Conservation (phyloP, 164 flowering plant species). For the Echeveria elegans region DNA sequence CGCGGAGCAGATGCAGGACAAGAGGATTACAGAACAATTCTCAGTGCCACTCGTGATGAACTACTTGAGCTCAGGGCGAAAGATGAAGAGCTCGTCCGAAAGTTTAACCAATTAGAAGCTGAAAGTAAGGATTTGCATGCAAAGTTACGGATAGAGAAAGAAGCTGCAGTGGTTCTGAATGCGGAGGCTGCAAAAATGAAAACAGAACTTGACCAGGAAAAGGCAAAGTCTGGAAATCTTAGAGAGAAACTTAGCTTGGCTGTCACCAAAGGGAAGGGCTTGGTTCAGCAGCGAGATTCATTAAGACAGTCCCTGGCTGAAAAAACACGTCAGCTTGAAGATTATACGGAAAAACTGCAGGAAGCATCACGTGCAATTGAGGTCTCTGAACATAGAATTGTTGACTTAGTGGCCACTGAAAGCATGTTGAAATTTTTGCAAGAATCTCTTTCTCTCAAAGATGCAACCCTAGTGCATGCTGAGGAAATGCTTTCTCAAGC, state of each 20-base stretch:
- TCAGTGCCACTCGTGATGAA: conserved; percentile 31
- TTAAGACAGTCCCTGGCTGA: conserved; percentile 64
- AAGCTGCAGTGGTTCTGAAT: conserved; percentile 23
- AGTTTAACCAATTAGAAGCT: conserved; percentile 37
- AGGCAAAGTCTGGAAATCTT: conserved; percentile 38
- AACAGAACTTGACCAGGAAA: conserved; percentile 77
- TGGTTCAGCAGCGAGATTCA: conserved; percentile 87
- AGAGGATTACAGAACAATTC: conserved; percentile 28
- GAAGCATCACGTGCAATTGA: conserved; percentile 65
- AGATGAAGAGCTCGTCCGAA: conserved; percentile 35
- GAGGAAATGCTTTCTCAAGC: conserved; percentile 43
- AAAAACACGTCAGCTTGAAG: conserved; percentile 67
- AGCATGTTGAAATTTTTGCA: conserved; percentile 46
- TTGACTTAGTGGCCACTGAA: conserved; percentile 43
- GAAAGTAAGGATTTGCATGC: no score
- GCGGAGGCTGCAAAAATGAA: conserved; percentile 38
- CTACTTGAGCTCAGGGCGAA: conserved; percentile 35
- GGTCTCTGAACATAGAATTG: conserved; percentile 39
- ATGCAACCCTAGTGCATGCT: conserved; percentile 29
- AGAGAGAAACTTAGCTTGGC: conserved; percentile 94
- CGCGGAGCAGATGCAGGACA: conserved; percentile 27
- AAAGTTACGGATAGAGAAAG: conserved; percentile 36
- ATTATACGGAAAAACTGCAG: conserved; percentile 44
- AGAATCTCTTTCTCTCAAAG: conserved; percentile 41
- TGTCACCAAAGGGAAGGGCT: conserved; percentile 90